Conservation (phyloP, 2,329 filamentous ascomycete species). For the Xylaria sp. region DNA sequence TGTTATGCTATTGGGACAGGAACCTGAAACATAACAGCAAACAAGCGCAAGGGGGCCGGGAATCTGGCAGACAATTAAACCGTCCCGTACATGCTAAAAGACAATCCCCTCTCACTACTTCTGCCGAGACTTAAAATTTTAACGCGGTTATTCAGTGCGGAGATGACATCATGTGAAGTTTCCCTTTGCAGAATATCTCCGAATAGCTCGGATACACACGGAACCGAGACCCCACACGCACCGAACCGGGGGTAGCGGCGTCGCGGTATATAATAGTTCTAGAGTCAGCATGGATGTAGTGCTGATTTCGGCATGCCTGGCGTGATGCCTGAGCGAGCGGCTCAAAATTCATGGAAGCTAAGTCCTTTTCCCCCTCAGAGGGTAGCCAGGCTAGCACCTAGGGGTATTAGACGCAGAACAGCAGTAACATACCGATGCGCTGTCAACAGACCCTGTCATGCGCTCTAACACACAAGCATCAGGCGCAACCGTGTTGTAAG, state of each 20-base stretch:
- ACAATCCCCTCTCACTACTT: not conserved
- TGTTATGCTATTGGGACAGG: not conserved
- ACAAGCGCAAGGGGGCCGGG: not conserved
- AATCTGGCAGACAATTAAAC: too few species aligned
- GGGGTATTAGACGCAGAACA: too few species aligned
- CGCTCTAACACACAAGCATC: not conserved
- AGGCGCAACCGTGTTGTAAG: too few species aligned
- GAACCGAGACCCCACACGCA: conserved; percentile 2
- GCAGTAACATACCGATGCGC: too few species aligned
- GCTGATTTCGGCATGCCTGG: not conserved
- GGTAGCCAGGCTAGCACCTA: too few species aligned
- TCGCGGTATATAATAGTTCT: not conserved
- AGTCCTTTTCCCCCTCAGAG: too few species aligned
- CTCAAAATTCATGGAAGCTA: too few species aligned
- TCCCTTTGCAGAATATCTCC: conserved; percentile 2
- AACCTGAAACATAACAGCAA: not conserved
- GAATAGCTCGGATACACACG: conserved; percentile 18
- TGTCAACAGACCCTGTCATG: not conserved
- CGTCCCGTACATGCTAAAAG: not conserved
- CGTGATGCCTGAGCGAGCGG: not conserved
- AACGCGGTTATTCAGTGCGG: not conserved
- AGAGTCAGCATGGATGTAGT: not conserved
- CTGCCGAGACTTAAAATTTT: not conserved
- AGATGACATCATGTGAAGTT: not conserved
- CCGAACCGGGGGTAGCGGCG: not conserved